A percentile compares a stretch with the other conserved stretches of the same genome.
phyloP scores from a whole-genome alignment of 2,329 filamentous ascomycete genomes.

The Ilyonectria robusta region DNA sequence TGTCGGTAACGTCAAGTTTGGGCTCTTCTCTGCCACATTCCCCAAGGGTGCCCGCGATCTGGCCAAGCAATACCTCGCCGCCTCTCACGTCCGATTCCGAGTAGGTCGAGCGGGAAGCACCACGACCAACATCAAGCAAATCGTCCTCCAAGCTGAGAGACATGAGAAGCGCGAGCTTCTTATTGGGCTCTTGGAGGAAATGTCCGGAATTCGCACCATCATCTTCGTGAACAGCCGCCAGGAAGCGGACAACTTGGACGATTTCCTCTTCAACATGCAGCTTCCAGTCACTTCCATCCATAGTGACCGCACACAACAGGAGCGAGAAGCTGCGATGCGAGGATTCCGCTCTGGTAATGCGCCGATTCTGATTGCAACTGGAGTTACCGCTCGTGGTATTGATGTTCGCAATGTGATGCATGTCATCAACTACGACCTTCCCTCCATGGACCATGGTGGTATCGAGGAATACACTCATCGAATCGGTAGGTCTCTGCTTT shows the following conservation, averaged over 20 bases:
- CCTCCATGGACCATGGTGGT: conserved; percentile 80
- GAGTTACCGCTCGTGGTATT: conserved; percentile 88
- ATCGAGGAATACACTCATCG: conserved; percentile 96
- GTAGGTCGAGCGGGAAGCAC: conserved; percentile 90
- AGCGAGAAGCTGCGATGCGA: conserved; percentile 93
- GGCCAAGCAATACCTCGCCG: conserved; percentile 81
- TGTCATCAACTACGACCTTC: conserved; percentile 94
- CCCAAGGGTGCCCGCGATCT: conserved; percentile 83
- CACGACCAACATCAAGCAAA: conserved; percentile 86
- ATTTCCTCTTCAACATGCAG: conserved; percentile 84
- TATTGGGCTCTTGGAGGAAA: conserved; percentile 78
- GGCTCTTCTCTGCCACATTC: conserved; percentile 97
- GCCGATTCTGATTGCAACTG: conserved; percentile 89
- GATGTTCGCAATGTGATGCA: conserved; percentile 90
- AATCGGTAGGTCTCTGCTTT: conserved; percentile 75
- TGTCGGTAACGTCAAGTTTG: conserved; percentile 75
- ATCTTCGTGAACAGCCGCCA: conserved; percentile 91
- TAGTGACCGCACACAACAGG: conserved; percentile 85
- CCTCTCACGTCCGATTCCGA: conserved; percentile 83
- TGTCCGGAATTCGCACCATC: conserved; percentile 82
- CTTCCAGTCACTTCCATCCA: conserved; percentile 93
- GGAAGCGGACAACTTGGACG: conserved; percentile 86
- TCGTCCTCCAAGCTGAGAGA: conserved; percentile 77
- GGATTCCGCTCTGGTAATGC: conserved; percentile 82
- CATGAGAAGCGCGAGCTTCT: conserved; percentile 78